Evolutionary conservation across 495 filamentous ascomycete species (phyloP).

Genomic region (Penicillium manginii): DNA sequence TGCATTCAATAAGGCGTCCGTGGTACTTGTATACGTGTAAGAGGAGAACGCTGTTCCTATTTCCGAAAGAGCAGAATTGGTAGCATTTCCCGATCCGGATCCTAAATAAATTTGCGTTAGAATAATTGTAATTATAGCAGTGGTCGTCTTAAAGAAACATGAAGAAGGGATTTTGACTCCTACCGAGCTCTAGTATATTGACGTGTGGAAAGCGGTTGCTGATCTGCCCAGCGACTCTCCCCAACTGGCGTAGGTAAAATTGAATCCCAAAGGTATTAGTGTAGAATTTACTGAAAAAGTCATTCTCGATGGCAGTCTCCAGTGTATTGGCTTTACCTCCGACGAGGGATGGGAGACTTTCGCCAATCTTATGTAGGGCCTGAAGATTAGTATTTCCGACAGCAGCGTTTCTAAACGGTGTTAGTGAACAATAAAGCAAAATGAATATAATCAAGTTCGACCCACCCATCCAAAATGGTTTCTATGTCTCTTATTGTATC

Average conservation of each 20-base stretch:
- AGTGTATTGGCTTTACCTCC: constrained; percentile 43
- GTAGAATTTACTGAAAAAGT: constrained; percentile 46
- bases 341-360: constrained; percentile 40
- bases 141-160: too few relatives aligned
- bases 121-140: background rate
- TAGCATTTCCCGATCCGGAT: constrained; percentile 47
- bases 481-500: constrained; percentile 41
- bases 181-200: constrained; percentile 44
- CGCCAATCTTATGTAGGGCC: too few relatives aligned
- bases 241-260: constrained; percentile 20
- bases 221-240: constrained; percentile 35
- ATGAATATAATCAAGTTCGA: too few relatives aligned
- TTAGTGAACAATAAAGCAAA: too few relatives aligned
- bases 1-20: too few relatives aligned
- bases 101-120: constrained; percentile 10
- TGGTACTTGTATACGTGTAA: constrained; percentile 60
- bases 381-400: too few relatives aligned
- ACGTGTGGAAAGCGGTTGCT: constrained; percentile 34
- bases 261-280: constrained; percentile 22
- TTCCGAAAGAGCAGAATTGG: constrained; percentile 32
- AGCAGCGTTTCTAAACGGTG: too few relatives aligned
- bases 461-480: constrained; percentile 30
- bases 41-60: constrained; percentile 20
- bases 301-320: constrained; percentile 44
- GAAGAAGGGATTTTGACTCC: too few relatives aligned